Conservation (phyloP, 2,329 filamentous ascomycete species). For the Elsinoe australis region DNA sequence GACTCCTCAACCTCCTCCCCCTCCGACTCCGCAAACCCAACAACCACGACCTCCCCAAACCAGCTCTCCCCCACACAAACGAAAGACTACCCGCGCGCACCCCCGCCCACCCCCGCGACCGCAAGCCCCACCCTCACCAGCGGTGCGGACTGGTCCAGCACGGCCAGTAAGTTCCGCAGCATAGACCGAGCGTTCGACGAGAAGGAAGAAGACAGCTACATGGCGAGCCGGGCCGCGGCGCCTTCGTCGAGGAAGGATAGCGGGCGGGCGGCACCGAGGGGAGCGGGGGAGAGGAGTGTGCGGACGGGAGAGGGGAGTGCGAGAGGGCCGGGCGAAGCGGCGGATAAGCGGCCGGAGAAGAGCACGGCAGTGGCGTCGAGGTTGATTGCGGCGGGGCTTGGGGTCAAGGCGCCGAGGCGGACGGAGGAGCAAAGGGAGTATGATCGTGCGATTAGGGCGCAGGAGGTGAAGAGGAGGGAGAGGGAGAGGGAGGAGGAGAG, state of each 20-base stretch:
- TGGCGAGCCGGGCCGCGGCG: background rate
- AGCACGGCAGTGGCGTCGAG: slow-evolving; percentile 83
- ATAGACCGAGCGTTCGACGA: slow-evolving; percentile 20
- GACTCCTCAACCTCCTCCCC: slow-evolving; percentile 44
- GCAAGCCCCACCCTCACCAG: background rate
- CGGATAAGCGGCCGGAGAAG: slow-evolving; percentile 64
- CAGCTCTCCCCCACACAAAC: slow-evolving; percentile 4
- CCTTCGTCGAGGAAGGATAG: background rate
- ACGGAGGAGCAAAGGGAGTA: slow-evolving; percentile 87
- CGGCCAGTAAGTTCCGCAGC: slow-evolving; percentile 1
- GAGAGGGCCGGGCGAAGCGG: slow-evolving; percentile 20
- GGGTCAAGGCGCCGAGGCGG: slow-evolving; percentile 68
- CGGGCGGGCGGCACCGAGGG: background rate
- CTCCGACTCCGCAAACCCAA: slow-evolving; percentile 45
- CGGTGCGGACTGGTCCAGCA: slow-evolving; percentile 11
- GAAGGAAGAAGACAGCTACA: slow-evolving; percentile 1
- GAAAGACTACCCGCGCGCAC: slow-evolving; percentile 40
- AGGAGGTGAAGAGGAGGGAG: slow-evolving; percentile 70
- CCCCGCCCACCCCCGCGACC: slow-evolving; percentile 55
- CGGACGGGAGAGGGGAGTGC: too few relatives aligned
- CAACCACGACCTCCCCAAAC: slow-evolving; percentile 20
- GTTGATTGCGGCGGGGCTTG: slow-evolving; percentile 82
- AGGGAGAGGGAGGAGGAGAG: slow-evolving; percentile 61
- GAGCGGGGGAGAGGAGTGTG: background rate
- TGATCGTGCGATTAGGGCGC: slow-evolving; percentile 71